Evolutionary conservation across 2,329 filamentous ascomycete species (phyloP).

Genomic region (Hawksworthiomyces lignivorus): DNA sequence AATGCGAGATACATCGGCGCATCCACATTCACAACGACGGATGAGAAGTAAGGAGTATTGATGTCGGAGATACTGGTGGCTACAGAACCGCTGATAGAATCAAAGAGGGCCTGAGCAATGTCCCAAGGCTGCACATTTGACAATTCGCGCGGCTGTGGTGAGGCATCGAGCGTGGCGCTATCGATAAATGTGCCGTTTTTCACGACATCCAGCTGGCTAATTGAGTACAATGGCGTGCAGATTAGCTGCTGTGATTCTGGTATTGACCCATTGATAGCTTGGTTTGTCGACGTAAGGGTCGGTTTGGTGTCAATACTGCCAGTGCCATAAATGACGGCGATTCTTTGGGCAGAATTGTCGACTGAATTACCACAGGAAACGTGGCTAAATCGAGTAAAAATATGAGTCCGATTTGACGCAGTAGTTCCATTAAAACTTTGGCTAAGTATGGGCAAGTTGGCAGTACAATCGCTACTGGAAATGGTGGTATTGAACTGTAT

Average conservation of each 20-base stretch:
- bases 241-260: slow-evolving; percentile 20
- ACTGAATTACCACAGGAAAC: slow-evolving; percentile 14
- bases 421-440: slow-evolving; percentile 5
- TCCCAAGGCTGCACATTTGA: slow-evolving; percentile 18
- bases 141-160: slow-evolving; percentile 10
- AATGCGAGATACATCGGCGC: slow-evolving; percentile 26
- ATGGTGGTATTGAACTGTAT: slow-evolving; percentile 24
- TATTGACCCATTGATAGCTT: slow-evolving; percentile 15
- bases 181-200: slow-evolving; percentile 18
- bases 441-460: slow-evolving; percentile 15
- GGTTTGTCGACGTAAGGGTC: slow-evolving; percentile 3
- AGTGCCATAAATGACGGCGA: slow-evolving; percentile 19
- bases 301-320: slow-evolving; percentile 9
- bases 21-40: slow-evolving; percentile 21
- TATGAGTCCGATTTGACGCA: slow-evolving; percentile 10
- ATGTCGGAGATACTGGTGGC: slow-evolving; percentile 10
- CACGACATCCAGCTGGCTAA: slow-evolving; percentile 17
- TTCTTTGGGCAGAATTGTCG: slow-evolving; percentile 14
- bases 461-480: slow-evolving; percentile 14
- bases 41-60: slow-evolving; percentile 19
- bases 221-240: slow-evolving; percentile 20
- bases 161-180: slow-evolving; percentile 9
- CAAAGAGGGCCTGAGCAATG: slow-evolving; percentile 19
- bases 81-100: slow-evolving; percentile 13
- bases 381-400: slow-evolving; percentile 17